Conservation (phyloP, 2,329 filamentous ascomycete species). For the Trichoderma atroviride region DNA sequence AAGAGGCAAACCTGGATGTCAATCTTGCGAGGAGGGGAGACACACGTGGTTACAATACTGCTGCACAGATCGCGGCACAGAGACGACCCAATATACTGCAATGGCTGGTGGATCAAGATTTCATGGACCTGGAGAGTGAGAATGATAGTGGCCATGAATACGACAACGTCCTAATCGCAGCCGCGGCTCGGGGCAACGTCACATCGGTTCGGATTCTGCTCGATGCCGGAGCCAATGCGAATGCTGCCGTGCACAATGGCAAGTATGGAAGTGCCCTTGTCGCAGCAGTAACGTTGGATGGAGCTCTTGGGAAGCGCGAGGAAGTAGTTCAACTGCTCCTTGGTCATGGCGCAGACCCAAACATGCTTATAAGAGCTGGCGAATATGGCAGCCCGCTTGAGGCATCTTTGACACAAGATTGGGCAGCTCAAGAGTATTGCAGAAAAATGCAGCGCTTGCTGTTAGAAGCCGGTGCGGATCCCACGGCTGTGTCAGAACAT, state of each 20-base stretch:
- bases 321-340: constrained; percentile 1
- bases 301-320: accelerated
- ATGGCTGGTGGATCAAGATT: neutral
- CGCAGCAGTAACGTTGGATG: neutral
- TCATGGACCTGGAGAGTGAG: neutral
- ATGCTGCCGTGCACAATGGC: neutral
- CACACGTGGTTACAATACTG: accelerated
- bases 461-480: constrained; percentile 7
- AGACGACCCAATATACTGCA: neutral
- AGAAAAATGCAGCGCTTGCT: neutral
- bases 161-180: neutral
- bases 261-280: neutral
- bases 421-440: neutral
- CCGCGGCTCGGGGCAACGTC: accelerated
- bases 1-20: neutral
- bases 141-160: accelerated
- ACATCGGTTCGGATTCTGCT: neutral
- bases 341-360: neutral
- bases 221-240: neutral
- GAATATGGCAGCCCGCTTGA: neutral
- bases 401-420: neutral
- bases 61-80: neutral
- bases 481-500: neutral
- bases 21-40: neutral
- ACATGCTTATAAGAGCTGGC: neutral